Evolutionary conservation across 306 rosid species (phyloP).

Genomic region (Sechiopsis laciniata): DNA sequence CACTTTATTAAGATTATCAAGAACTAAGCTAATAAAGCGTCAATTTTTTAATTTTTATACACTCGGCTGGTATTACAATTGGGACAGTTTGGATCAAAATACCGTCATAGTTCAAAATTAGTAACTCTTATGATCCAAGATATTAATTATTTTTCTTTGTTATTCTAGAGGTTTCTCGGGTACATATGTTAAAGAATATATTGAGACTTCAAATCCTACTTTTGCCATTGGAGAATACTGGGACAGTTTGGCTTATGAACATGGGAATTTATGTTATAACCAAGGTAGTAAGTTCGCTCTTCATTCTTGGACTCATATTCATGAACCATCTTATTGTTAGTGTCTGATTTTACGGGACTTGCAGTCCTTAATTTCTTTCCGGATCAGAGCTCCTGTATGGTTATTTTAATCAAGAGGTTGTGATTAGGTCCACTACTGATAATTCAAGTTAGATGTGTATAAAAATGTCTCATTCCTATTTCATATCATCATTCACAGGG

Average conservation of each 20-base stretch:
- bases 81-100: background rate
- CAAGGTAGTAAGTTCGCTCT: slow-evolving; percentile 49
- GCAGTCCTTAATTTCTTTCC: background rate
- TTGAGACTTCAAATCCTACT: slow-evolving; percentile 57
- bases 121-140: background rate
- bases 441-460: background rate
- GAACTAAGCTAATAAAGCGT: background rate
- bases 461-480: background rate
- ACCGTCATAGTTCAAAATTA: background rate
- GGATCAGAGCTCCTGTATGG: background rate
- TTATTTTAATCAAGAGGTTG: slow-evolving; percentile 1
- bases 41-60: background rate
- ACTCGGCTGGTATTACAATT: background rate
- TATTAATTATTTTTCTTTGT: slow-evolving; percentile 23
- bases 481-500: background rate
- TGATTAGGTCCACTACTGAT: background rate
- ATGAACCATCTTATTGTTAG: slow-evolving; percentile 6
- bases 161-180: slow-evolving; percentile 68
- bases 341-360: background rate
- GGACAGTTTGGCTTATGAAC: slow-evolving; percentile 66
- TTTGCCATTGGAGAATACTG: slow-evolving; percentile 82
- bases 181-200: slow-evolving; percentile 59
- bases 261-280: slow-evolving; percentile 55
- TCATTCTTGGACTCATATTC: slow-evolving; percentile 5
- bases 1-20: background rate